A percentile compares a stretch with the other conserved stretches of the same genome.
These are phyloP conservation scores for Talaromyces sp. DNA, from an alignment of 2,329 filamentous ascomycete species.

Conservation along the genomic window DNA sequence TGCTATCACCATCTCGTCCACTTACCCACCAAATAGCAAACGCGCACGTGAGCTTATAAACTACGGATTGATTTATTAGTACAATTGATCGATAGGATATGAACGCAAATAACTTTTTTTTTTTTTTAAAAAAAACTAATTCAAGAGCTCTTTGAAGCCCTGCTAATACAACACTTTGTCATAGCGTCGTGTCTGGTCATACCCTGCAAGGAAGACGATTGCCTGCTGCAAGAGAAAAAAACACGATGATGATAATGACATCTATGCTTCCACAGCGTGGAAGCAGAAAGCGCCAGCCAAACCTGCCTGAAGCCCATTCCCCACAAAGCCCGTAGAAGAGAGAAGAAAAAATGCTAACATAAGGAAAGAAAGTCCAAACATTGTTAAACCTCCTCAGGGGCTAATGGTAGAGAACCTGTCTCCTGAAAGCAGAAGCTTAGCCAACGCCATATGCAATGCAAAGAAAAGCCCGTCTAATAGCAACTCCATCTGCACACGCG, in stretches of 20 bases:
- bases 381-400: slow-evolving; percentile 30
- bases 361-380: slow-evolving; percentile 23
- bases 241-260: slow-evolving; percentile 28
- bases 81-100: too few relatives aligned
- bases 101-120: slow-evolving; percentile 2
- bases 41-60: background rate
- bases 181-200: slow-evolving; percentile 5
- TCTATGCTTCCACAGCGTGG: slow-evolving; percentile 24
- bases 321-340: slow-evolving; percentile 34
- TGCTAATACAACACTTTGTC: slow-evolving; percentile 3
- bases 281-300: slow-evolving; percentile 33
- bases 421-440: slow-evolving; percentile 33
- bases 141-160: slow-evolving; percentile 5
- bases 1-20: too few relatives aligned
- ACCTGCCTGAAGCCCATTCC: slow-evolving; percentile 30
- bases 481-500: slow-evolving; percentile 22
- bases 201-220: slow-evolving; percentile 13
- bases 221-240: slow-evolving; percentile 21
- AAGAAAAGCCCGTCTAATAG: slow-evolving; percentile 33
- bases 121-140: background rate
- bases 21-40: too few relatives aligned
- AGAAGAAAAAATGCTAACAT: slow-evolving; percentile 22
- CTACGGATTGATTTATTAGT: too few relatives aligned
- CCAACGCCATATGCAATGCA: slow-evolving; percentile 44
- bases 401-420: slow-evolving; percentile 32